Evolutionary conservation across 1,284 basidiomycete species (phyloP).

Genomic region (Heterobasidion occidentale): DNA sequence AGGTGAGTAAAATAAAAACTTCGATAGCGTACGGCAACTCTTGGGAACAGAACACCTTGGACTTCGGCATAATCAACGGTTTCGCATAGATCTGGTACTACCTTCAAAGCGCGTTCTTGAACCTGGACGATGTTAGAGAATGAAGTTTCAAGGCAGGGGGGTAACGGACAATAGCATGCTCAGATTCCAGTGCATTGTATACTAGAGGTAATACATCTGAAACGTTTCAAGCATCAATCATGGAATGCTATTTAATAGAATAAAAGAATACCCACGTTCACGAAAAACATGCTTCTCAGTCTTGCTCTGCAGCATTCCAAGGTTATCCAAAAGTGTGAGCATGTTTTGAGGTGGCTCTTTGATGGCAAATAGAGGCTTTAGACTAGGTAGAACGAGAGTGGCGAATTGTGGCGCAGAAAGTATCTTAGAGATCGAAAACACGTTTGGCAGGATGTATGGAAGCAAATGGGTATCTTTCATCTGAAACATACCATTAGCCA

Average conservation of each 20-base stretch:
- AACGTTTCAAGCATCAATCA: neutral
- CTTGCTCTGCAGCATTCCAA: conserved; percentile 84
- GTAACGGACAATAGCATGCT: conserved; percentile 65
- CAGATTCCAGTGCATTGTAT: conserved; percentile 92
- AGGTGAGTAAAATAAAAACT: neutral
- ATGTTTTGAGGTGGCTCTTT: conserved; percentile 98
- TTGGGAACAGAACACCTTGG: conserved; percentile 78
- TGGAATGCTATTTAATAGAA: neutral
- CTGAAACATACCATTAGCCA: conserved; percentile 25
- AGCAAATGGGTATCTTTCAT: conserved; percentile 92
- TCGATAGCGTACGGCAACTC: conserved; percentile 59
- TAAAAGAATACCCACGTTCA: conserved; percentile 58
- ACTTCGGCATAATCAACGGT: conserved; percentile 92
- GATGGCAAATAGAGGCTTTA: conserved; percentile 86
- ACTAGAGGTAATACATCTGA: conserved; percentile 90
- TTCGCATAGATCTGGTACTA: conserved; percentile 85
- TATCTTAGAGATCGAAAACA: conserved; percentile 85
- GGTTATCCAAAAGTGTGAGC: conserved; percentile 86
- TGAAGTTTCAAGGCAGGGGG: neutral
- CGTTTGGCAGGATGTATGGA: conserved; percentile 96
- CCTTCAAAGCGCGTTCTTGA: conserved; percentile 85
- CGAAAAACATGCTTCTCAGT: conserved; percentile 83
- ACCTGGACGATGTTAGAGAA: conserved; percentile 40
- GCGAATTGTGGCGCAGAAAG: conserved; percentile 82
- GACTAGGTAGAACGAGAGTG: conserved; percentile 72